Base-by-base conservation (phyloP, 495 filamentous ascomycete genomes). In the Parathielavia appendiculata region DNA sequence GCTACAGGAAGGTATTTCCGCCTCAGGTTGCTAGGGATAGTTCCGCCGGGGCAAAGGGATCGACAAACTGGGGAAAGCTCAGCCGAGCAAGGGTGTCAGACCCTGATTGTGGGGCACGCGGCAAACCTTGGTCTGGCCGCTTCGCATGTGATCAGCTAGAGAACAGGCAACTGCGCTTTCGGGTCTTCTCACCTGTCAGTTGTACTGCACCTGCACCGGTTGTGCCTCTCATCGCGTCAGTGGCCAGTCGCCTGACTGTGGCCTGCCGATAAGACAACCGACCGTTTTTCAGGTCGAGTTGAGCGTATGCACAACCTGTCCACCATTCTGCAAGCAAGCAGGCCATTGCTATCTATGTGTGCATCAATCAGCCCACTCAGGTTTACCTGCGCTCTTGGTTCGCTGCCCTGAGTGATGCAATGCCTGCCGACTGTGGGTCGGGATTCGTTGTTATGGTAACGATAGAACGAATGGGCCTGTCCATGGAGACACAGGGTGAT, bases 121-220 rank as follows among this genome's bases (percentile, higher is more conserved):
- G 48, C 48, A 16, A 46, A 8, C 6, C 17, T 43, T 10, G 35
- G 10, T 38, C 8, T 23, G 19, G 45, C 23, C 23, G 4, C 39
- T 43, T 54, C 52, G 14, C 52, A 54, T 54, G 52, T 54, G 52
- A 54, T 54, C 52, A 53, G n/a, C 38, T 10, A 17, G 12, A 4
- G 16, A 39, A 20, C 32, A 12, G 48, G 32, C 5, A 32, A 12
- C 48, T 17, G 19, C 17, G 39, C 48, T 51, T 35, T 45, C n/a
- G n/a, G n/a, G n/a, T n/a, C n/a, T n/a, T n/a, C n/a, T n/a, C n/a
- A n/a, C n/a, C n/a, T n/a, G n/a, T n/a, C n/a, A n/a, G n/a, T n/a
- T n/a, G n/a, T n/a, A n/a, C n/a, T n/a, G n/a, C 6, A n/a, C 36
- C 36, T 39, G 36, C 40, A 43, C 16, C 14, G 12, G 36, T 39